phyloP scores from a whole-genome alignment of 768 basidiomycete species.

The Suillus tomentosus region DNA sequence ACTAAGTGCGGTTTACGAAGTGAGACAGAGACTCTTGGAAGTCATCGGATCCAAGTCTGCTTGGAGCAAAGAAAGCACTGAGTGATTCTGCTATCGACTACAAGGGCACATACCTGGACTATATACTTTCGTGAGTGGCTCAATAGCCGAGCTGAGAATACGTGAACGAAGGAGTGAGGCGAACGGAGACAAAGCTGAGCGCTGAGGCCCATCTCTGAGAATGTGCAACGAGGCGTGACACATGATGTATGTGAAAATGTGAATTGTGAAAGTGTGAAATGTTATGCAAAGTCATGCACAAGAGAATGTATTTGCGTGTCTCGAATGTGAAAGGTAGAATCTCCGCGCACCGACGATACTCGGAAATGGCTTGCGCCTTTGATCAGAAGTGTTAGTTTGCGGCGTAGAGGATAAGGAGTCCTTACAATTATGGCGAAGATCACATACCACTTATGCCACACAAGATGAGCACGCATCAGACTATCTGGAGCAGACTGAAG shows the following conservation, averaged over 20 bases:
- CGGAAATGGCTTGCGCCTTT: neutral
- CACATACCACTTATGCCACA: neutral
- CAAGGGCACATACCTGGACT: neutral
- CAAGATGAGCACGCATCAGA: neutral
- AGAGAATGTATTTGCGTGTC: neutral
- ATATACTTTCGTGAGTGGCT: neutral
- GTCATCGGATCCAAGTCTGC: neutral
- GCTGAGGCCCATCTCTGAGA: neutral
- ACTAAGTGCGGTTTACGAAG: neutral
- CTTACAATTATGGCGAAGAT: neutral
- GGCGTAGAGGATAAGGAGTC: neutral
- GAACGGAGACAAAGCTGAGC: neutral
- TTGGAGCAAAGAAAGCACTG: neutral
- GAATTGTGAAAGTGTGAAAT: neutral
- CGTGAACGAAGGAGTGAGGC: neutral
- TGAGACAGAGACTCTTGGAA: neutral
- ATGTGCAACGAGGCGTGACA: neutral
- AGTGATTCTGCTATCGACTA: neutral
- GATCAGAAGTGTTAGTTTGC: neutral
- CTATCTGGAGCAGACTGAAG: neutral
- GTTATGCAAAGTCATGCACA: neutral
- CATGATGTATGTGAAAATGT: no score
- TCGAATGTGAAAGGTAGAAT: neutral
- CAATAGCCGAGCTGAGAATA: neutral
- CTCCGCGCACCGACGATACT: neutral